These are phyloP conservation scores for Aspergillus fumigatus DNA, from an alignment of 2,329 filamentous ascomycete genomes.

Conservation along the genomic window DNA sequence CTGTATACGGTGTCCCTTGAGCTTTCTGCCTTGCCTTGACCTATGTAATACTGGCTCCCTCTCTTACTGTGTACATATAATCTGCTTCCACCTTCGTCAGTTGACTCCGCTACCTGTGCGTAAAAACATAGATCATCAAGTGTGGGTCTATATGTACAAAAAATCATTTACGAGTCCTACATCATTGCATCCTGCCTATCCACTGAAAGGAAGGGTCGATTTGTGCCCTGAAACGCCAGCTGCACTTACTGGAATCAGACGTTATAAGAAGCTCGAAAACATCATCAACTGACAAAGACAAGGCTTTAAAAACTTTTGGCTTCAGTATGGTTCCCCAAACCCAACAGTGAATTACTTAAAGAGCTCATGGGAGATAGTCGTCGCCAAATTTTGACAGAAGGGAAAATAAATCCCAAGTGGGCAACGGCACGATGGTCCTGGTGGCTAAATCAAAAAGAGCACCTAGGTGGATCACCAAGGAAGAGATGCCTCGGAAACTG, in stretches of 20 bases:
- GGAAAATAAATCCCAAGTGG: slow-evolving; percentile 4
- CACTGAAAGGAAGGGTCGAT: neutral
- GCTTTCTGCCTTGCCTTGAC: slow-evolving; percentile 14
- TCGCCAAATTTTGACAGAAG: slow-evolving; percentile 4
- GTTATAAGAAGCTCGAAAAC: neutral
- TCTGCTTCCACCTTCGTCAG: slow-evolving; percentile 6
- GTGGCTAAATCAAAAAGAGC: slow-evolving; percentile 14
- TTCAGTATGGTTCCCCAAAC: neutral
- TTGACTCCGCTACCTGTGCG: neutral
- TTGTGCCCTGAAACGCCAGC: neutral
- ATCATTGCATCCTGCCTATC: neutral
- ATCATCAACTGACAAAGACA: neutral
- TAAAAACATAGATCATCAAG: slow-evolving; percentile 8
- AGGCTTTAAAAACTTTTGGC: neutral
- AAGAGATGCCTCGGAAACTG: slow-evolving; percentile 7
- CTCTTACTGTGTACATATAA: slow-evolving; percentile 33
- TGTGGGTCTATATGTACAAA: slow-evolving; percentile 3
- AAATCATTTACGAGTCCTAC: neutral
- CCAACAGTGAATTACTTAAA: neutral
- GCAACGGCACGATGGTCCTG: slow-evolving; percentile 8
- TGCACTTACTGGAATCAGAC: neutral
- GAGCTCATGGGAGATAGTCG: neutral
- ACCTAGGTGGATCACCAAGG: slow-evolving; percentile 4
- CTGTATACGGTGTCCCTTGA: slow-evolving; percentile 17
- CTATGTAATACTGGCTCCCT: slow-evolving; percentile 17